These are phyloP conservation scores for Ascodesmis nigricans DNA, from an alignment of 495 filamentous ascomycete species.

Conservation along the genomic window DNA sequence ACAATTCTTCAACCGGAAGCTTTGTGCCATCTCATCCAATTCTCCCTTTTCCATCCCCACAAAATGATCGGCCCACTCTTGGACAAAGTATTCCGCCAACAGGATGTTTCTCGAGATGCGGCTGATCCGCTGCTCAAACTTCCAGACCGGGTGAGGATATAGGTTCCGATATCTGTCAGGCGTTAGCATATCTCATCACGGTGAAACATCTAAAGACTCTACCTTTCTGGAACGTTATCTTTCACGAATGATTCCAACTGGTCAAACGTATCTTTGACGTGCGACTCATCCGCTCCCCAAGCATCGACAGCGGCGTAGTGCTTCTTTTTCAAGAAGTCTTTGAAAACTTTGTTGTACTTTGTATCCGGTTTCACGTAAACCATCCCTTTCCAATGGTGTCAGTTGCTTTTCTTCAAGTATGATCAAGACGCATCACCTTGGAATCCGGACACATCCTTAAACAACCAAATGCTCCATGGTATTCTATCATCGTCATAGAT, in stretches of 20 bases:
- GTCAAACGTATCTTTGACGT: constrained; percentile 19
- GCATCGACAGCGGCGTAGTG: constrained; percentile 30
- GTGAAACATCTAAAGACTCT: too few relatives aligned
- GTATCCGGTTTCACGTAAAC: constrained; percentile 29
- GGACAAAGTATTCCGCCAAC: constrained; percentile 29
- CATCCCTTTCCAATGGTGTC: constrained; percentile 29
- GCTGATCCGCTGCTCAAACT: constrained; percentile 32
- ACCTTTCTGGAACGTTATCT: constrained; percentile 13
- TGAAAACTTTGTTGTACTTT: constrained; percentile 30
- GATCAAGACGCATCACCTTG: constrained; percentile 28
- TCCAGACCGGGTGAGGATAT: constrained; percentile 34
- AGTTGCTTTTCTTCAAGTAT: too few relatives aligned
- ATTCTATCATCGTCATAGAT: constrained; percentile 36
- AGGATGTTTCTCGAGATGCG: constrained; percentile 33
- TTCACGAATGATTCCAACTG: constrained; percentile 17
- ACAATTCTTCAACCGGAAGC: constrained; percentile 37
- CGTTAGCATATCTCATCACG: too few relatives aligned
- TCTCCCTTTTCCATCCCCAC: constrained; percentile 30
- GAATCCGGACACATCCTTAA: constrained; percentile 43
- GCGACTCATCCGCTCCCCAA: constrained; percentile 29
- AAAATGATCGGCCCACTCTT: constrained; percentile 38
- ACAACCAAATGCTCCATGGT: constrained; percentile 42
- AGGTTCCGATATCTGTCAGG: constrained; percentile 20
- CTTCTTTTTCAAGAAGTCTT: constrained; percentile 36
- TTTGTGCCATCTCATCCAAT: constrained; percentile 33